Base-by-base conservation (phyloP, 2,329 filamentous ascomycete species). In the Xylaria sp. region DNA sequence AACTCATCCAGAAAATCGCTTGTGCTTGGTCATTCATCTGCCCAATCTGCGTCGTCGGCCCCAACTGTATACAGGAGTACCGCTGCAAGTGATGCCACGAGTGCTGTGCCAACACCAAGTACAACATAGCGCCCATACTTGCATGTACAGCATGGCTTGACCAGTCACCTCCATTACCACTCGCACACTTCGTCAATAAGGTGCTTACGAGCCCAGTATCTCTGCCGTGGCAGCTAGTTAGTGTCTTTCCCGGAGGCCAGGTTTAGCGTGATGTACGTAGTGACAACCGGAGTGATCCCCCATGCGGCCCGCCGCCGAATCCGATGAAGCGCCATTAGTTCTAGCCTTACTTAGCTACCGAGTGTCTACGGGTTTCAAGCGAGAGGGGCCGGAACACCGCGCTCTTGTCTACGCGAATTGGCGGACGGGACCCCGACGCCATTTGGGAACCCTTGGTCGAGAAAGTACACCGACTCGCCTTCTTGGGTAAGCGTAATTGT, bases 81-180 rank as follows among this genome's bases (percentile, higher is more conserved):
- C 15, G 51, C 60, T 60, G 60, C 60, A 33, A 44, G 60, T 60
- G 60, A 63, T 62, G 55, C 54, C 49, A 58, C 55, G 60, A 57
- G 54, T 52, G 37, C 21, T 27, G 49, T 46, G 25, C 25, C 43
- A 55, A 49, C 27, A 15, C 19, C n/a, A 58, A n/a, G 25, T 49
- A 54, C 43, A 55, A 54, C 60, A 51, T 62, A 43, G 48, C 41
- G 55, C 48, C 17, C 52, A 44, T 31, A 25, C 52, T 40, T 25
- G 58, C 51, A 41, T 49, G 25, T 17, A 11, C n/a, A 43, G n/a
- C n/a, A n/a, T n/a, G n/a, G n/a, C n/a, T n/a, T n/a, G 25, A 29
- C 55, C 54, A 59, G 35, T 54, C 49, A 49, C 35, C 38, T 43
- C 27, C 25, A 17, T 38, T 51, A 23, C 31, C 47, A 23, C 19